Base-by-base conservation (phyloP, 2,329 filamentous ascomycete genomes). In the Hymenoscyphus albidus region DNA sequence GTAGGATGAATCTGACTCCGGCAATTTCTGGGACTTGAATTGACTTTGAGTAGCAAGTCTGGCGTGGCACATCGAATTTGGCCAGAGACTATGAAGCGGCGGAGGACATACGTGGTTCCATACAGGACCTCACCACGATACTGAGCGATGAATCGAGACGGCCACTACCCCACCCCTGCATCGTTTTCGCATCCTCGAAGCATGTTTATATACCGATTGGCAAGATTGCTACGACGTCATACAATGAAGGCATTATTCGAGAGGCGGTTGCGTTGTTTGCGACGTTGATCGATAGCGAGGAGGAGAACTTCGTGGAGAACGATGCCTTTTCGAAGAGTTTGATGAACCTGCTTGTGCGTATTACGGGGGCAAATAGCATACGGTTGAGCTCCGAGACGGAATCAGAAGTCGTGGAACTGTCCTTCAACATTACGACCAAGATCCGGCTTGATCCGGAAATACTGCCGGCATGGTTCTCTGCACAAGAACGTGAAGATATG, bases 371-470 rank as follows among this genome's bases (percentile, higher is more conserved):
- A 65, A 91, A 90, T 70, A 88, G 85, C 73, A 86, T 91, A 67
- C 83, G 87, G n/a, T 80, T 93, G 3, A 87, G 89, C 44, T 83
- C 88, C 62, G 91, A 97, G 64, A 93, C 91, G 12, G 93, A 98
- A 76, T 90, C 90, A 10, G 88, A 93, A 65, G 88, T 98, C 58
- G 91, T 98, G 61, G 94, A 99, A 79, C 80, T 99, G 63, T 85
- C 96, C 56, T 99, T 99, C 79, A 96, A 94, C 68, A 93, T 99
- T 70, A 92, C 95, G 22, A 96, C 95, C 70, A 98, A 98, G 82
- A 97, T 99, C 71, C 85, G 95, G 57, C 81, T 97, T 67, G 90
- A 96, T 71, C 93, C 95, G 4, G 85, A 88, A 65, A 94, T 98
- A 62, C 79, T 99, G 58, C 86, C 91, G 1, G 90, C 92, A 16